Evolutionary conservation across 2,329 filamentous ascomycete species (phyloP).

Genomic region (Cercospora sp.): DNA sequence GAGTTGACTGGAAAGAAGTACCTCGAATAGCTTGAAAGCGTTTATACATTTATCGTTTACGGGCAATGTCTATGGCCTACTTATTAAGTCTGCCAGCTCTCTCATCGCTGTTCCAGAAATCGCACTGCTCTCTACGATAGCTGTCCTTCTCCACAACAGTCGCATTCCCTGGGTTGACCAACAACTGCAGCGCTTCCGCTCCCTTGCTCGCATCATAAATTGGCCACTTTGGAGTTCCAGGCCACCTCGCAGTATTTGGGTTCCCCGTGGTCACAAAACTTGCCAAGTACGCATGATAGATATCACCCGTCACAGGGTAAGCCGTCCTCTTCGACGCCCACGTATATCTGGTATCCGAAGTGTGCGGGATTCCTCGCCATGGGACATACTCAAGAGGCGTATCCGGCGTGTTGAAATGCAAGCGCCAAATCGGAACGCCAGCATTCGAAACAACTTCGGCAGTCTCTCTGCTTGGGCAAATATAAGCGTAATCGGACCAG

Average conservation of each 20-base stretch:
- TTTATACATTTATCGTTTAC: background rate
- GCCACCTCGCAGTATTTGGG: conserved; percentile 36
- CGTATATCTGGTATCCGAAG: conserved; percentile 22
- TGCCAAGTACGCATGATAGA: conserved; percentile 41
- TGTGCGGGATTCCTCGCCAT: conserved; percentile 21
- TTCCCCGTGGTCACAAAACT: conserved; percentile 41
- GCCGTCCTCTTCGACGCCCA: conserved; percentile 18
- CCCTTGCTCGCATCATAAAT: conserved; percentile 29
- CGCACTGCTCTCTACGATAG: conserved; percentile 18
- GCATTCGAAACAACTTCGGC: conserved; percentile 45
- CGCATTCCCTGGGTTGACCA: conserved; percentile 18
- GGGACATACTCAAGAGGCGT: conserved; percentile 10
- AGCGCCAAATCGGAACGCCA: conserved; percentile 18
- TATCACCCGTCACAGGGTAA: conserved; percentile 13
- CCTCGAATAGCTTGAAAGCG: conserved; percentile 8
- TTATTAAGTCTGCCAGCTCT: conserved; percentile 16
- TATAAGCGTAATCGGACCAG: conserved; percentile 65
- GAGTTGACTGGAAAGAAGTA: conserved; percentile 26
- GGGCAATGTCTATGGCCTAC: background rate
- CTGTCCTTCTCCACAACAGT: conserved; percentile 20
- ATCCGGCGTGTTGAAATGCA: conserved; percentile 21
- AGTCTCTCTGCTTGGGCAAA: conserved; percentile 62
- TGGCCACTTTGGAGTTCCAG: conserved; percentile 36
- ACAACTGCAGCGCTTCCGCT: conserved; percentile 18
- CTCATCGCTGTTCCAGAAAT: conserved; percentile 21